Percentiles rank a stretch among this genome's conserved stretches.
These are phyloP conservation scores for Cordyceps pruinosa DNA, from an alignment of 2,329 filamentous ascomycete genomes.

Conservation along the genomic window DNA sequence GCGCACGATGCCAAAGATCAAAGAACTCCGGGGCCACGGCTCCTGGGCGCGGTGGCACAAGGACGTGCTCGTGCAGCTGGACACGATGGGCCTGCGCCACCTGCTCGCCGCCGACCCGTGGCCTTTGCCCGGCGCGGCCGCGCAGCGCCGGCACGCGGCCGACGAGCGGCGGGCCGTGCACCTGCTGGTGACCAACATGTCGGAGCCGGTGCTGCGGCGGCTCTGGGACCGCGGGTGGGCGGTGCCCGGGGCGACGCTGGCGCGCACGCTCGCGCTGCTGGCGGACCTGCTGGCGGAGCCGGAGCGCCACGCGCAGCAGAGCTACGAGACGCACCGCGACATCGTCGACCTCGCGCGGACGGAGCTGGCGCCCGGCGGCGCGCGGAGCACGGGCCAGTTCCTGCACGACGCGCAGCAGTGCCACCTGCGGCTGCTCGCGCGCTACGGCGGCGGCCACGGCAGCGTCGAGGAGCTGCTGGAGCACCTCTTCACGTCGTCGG, in stretches of 20 bases:
- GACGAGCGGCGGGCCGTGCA: background rate
- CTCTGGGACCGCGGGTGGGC: background rate
- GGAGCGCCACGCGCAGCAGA: background rate
- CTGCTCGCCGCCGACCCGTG: background rate
- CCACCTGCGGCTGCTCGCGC: slow-evolving; percentile 7
- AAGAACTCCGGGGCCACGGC: background rate
- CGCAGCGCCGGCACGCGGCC: background rate
- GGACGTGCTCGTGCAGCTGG: background rate
- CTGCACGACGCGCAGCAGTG: background rate
- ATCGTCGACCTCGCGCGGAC: background rate
- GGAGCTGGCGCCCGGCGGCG: background rate
- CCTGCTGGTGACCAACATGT: background rate
- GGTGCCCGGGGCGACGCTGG: background rate
- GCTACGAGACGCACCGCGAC: slow-evolving; percentile 4
- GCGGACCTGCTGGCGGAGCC: background rate
- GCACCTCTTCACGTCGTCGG: slow-evolving; percentile 9
- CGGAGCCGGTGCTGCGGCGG: background rate
- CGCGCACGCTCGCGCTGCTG: slow-evolving; percentile 2
- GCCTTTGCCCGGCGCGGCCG: background rate
- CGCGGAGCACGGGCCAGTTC: background rate
- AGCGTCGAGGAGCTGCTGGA: slow-evolving; percentile 9
- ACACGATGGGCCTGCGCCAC: background rate
- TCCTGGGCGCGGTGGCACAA: slow-evolving; percentile 5
- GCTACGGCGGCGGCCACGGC: background rate
- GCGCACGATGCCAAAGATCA: background rate